Base-by-base conservation (phyloP, 345 rosid genomes). In the Gossypium turneri region DNA sequence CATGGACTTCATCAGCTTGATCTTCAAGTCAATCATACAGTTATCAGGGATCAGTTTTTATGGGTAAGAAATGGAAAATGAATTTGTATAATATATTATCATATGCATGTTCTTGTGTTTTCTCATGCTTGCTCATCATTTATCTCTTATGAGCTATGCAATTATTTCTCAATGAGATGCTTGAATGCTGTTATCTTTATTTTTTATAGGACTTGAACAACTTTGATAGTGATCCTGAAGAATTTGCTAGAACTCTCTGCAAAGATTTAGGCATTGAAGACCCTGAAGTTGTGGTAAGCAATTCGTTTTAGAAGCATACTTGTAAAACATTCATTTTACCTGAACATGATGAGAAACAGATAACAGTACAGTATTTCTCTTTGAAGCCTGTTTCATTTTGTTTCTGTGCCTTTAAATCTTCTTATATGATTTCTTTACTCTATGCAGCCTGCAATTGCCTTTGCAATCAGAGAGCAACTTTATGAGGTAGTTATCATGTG, bases 261-360 rank as follows among this genome's bases (percentile, higher is more conserved):
- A 84, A 80, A 76, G 98, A 93, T 86, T 77, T 95, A 88, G 90
- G 79, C 65, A 86, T 95, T 80, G 83, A 84, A 78, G 99, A 93
- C 84, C 99, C 97, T 75, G 94, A 95, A 90, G 96, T 90, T 79
- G 97, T 93, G 57, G 99, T 95, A 85, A 90, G 88, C 72, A 76
- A 75, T 75, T 29, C 22, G 8, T 67, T 50, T 29, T 38, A 58
- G 70, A 77, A 50, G 55, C 55, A 4, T 45, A 43, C 44, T 22
- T 12, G 1, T 73, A 17, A 20, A 27, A 25, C 25, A 12, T 73
- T 60, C n/a, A 22, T 44, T 15, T 4, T 1, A 65, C 25, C 50
- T 34, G 19, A 41, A 65, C 50, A 65, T 12, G 16, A 65, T 65
- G 12, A 45, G 48, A 17, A 38, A 60, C 65, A 6, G n/a, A 12